Base-by-base conservation (phyloP, 345 rosid species). In the Barbarea vulgaris region DNA sequence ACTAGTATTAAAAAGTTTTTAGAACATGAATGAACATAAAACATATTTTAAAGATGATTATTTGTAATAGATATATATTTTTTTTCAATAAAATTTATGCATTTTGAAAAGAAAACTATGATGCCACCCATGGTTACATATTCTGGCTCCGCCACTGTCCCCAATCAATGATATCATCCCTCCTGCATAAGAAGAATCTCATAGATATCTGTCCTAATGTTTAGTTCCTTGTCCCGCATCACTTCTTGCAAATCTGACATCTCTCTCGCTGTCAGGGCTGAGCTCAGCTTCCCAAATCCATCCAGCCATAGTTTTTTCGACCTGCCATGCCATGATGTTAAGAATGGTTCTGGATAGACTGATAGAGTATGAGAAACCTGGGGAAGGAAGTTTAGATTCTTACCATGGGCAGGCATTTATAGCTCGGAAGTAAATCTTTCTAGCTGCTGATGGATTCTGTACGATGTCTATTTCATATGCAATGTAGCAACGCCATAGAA, bases 351-450 rank as follows among this genome's bases (percentile, higher is more conserved):
- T 47, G 2, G 37, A 77, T 37, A 22, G n/a, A n/a, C n/a, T n/a
- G n/a, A n/a, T n/a, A n/a, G n/a, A n/a, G 30, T 47, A 18, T 47
- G 62, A 53, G 28, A 69, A 9, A 46, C 7, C 30, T 34, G 39
- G 25, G 25, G 55, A 41, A 56, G 48, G 6, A 22, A 46, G 2
- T 15, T 39, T 39, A 65, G 33, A 46, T 34, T 66, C 83, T 84
- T 77, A 91, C 99, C 99, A 87, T 56, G 99, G 97, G 72, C 97
- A 95, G 8, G 97, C 90, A 76, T 92, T 91, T 82, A 90, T 90
- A 71, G 97, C 97, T 65, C 97, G 89, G 80, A 95, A 95, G 82
- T 85, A 95, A 46, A 88, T 75, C 47, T 89, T 84, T 72, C 84
- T 92, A 21, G 93, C 97, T 9, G 96, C 86, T 61, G 86, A 71